Conservation (phyloP, 352 stramenopile species). For the Phytopythium delawarense region DNA sequence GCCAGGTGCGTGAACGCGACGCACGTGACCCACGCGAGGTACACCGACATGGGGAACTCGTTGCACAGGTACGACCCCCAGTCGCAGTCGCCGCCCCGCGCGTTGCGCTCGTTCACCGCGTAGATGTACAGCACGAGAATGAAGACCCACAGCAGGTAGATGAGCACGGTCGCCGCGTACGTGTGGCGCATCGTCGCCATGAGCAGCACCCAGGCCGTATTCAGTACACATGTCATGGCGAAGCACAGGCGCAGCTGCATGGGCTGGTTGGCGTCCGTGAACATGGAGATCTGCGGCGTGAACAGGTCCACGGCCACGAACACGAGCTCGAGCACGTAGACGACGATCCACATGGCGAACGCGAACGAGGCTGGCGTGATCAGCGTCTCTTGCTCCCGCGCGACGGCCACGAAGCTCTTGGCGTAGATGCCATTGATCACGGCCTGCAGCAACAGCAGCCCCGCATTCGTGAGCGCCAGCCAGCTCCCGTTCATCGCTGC, state of each 20-base stretch:
- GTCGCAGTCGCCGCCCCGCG: constrained; percentile 32
- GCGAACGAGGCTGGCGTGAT: constrained; percentile 66
- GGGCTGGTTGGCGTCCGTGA: constrained; percentile 63
- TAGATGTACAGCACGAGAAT: constrained; percentile 76
- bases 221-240: constrained; percentile 55
- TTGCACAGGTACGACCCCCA: constrained; percentile 75
- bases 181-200: constrained; percentile 51
- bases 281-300: constrained; percentile 59
- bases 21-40: constrained; percentile 78
- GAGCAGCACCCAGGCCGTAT: constrained; percentile 62
- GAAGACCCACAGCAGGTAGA: constrained; percentile 67
- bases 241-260: constrained; percentile 63
- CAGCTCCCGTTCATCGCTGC: constrained; percentile 44
- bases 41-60: constrained; percentile 66
- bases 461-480: constrained; percentile 56
- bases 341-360: constrained; percentile 58
- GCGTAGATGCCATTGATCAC: constrained; percentile 67
- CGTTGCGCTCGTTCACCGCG: constrained; percentile 67
- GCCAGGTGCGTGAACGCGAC: constrained; percentile 60
- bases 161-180: constrained; percentile 49
- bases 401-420: constrained; percentile 40
- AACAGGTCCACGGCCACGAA: constrained; percentile 68
- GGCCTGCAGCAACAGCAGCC: constrained; percentile 53
- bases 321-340: constrained; percentile 60
- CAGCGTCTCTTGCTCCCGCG: constrained; percentile 64